Base-by-base conservation (phyloP, 2,329 filamentous ascomycete genomes). In the Ploettnerulaceae sp. region DNA sequence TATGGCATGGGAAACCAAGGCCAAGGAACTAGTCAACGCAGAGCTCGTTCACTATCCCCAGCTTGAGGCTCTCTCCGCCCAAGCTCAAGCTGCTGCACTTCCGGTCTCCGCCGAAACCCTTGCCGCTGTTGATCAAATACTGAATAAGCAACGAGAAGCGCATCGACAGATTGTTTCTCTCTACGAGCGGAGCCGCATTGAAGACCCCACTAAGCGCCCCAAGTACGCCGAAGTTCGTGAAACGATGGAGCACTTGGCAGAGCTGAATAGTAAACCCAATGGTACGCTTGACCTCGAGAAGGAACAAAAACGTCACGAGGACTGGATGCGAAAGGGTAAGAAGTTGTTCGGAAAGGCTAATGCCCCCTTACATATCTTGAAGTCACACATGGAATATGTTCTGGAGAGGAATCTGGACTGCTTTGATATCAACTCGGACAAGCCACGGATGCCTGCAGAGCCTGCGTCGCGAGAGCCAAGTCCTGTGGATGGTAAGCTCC, bases 271-370 rank as follows among this genome's bases (percentile, higher is more conserved):
- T 53, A 96, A 96, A 62, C 93, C 93, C 0, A 79, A 79, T 31
- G 93, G 93, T 2, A 95, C 91, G 0, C 77, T 94, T 25, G 93
- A 98, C 60, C 77, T 98, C 4, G 93, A 98, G 63, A 90, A 89
- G 54, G 89, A 97, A 65, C 86, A 93, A 55, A 95, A 93, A 63
- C 82, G 88, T 6, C 93, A 97, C 57, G 93, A 98, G 64, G 93
- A 98, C 65, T 98, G 93, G 93, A 98, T 98, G 91, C 80, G 93
- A 24, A 89, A 89, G 61, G 93, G 93, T 40, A 98, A 98, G 70
- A 96, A 96, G 65, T 70, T 98, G 0, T 98, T 98, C 62, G 93
- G 93, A 42, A 98, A 98, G 67, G 93, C 93, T 1, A 98, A 98
- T 63, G 93, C 93, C 1, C 93, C 93, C 1, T 73, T 98, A 9